Percentiles rank a stretch among this genome's conserved stretches.
Evolutionary conservation across 2,329 filamentous ascomycete species (phyloP).

Genomic region (Alternaria conjuncta): DNA sequence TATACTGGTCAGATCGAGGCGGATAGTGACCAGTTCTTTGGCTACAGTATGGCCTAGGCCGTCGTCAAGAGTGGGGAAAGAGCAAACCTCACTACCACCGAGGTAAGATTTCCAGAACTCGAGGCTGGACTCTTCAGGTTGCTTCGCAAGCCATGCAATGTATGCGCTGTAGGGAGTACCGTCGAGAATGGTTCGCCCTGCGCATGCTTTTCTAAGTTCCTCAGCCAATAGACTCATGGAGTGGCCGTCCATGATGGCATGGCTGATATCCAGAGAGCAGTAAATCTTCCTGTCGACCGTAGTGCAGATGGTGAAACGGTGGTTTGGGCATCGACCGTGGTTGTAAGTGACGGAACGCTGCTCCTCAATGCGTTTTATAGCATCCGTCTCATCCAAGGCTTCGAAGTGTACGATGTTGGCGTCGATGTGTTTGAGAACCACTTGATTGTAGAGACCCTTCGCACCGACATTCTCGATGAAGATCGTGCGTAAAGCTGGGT

Average conservation of each 20-base stretch:
- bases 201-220: conserved; percentile 39
- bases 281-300: conserved; percentile 29
- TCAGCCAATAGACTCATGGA: conserved; percentile 40
- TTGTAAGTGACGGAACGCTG: conserved; percentile 35
- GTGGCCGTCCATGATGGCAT: conserved; percentile 46
- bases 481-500: conserved; percentile 40
- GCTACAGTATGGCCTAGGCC: conserved; percentile 15
- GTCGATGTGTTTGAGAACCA: conserved; percentile 37
- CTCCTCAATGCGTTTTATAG: conserved; percentile 24
- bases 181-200: conserved; percentile 24
- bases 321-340: conserved; percentile 33
- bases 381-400: conserved; percentile 28
- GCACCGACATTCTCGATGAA: conserved; percentile 41
- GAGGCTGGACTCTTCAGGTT: conserved; percentile 34
- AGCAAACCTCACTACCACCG: conserved; percentile 38
- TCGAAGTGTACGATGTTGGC: conserved; percentile 33
- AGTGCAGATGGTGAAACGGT: conserved; percentile 42
- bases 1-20: conserved; percentile 36
- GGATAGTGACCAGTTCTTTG: conserved; percentile 34
- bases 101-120: conserved; percentile 44
- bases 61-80: conserved; percentile 41
- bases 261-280: conserved; percentile 44
- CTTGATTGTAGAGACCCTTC: conserved; percentile 41
- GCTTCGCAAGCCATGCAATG: conserved; percentile 36
- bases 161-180: conserved; percentile 44